Evolutionary conservation across 176 grass and related monocot genomes (phyloP), one percentile per base, ranked within the genome.

Genomic region (Triticum timopheevii): DNA sequence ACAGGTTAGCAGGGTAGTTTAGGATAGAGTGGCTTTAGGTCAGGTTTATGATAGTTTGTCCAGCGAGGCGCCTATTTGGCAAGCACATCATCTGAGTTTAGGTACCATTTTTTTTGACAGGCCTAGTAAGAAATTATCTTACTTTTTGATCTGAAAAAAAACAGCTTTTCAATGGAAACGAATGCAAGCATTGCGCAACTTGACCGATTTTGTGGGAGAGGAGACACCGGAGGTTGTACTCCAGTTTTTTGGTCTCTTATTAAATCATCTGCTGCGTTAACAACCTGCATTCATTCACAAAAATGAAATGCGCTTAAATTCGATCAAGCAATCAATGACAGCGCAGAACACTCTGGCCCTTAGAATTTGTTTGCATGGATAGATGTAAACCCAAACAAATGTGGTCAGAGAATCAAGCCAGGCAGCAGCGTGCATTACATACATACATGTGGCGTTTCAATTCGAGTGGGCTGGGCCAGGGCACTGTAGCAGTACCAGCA

Each of bases 61-160:
- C 63, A 80, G 62, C 20, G 2, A 13, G 4, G 65, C 25, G 73
- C 61, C 82, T 62, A 40, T 83, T 78, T 42, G 80, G 54, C 45
- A 77, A 63, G 71, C 71, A 78, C 66, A 10, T 24, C 63, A 78
- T 28, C 64, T 38, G 45, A 27, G 79, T 63, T 78, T 86, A 86
- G 78, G 49, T 1, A 52, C 15, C 49, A 1, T 0, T 17, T 47
- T 45, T 45, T 47, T 47, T 3, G 3, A 47, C 44, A 47, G 44
- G 8, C 27, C 27, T 27, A 27, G 38, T 39, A 39, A 36, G 35
- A 35, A 27, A 69, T 85, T 49, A 77, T 77, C 34, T 28, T n/a
- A 28, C 50, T 50, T 2, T 35, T 50, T 59, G 39, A 40, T 71
- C 38, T 65, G 0, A 50, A 16, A 72, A 12, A 15, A 64, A 6